These are phyloP conservation scores for Teunomyces pallodes DNA, from an alignment of 805 yeast species.

Conservation along the genomic window DNA sequence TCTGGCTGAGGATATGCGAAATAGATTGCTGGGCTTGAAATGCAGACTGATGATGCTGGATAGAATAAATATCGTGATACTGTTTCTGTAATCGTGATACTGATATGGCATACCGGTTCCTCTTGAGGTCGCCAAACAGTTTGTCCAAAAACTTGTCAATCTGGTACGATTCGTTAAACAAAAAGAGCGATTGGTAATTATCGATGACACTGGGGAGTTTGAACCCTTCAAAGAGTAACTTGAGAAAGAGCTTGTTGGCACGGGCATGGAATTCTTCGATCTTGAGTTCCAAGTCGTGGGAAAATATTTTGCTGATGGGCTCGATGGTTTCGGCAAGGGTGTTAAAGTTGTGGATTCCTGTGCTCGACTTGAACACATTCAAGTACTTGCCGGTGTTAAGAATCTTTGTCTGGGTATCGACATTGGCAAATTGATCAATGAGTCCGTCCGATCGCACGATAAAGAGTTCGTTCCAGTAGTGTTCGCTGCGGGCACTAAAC, in stretches of 20 bases:
- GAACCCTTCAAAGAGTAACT: conserved; percentile 60
- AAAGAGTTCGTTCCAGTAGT: conserved; percentile 74
- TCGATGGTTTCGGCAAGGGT: conserved; percentile 23
- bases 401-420: conserved; percentile 58
- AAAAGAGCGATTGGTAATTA: conserved; percentile 54
- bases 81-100: conserved; percentile 24
- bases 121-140: conserved; percentile 52
- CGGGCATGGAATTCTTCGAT: conserved; percentile 60
- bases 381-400: conserved; percentile 82
- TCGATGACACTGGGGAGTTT: conserved; percentile 47
- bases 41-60: conserved; percentile 26
- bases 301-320: conserved; percentile 29
- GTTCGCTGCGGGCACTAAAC: conserved; percentile 46
- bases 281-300: conserved; percentile 49
- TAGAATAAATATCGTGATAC: conserved; percentile 17
- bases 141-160: conserved; percentile 52
- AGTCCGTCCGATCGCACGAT: conserved; percentile 73
- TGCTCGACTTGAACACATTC: conserved; percentile 64
- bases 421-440: conserved; percentile 58
- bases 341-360: conserved; percentile 43
- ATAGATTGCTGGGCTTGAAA: conserved; percentile 55
- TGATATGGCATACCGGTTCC: conserved; percentile 33
- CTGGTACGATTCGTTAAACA: conserved; percentile 50
- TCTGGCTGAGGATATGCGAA: conserved; percentile 60
- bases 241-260: conserved; percentile 62